Conservation (phyloP, 2,329 filamentous ascomycete genomes). For the Colletotrichum tropicicola region DNA sequence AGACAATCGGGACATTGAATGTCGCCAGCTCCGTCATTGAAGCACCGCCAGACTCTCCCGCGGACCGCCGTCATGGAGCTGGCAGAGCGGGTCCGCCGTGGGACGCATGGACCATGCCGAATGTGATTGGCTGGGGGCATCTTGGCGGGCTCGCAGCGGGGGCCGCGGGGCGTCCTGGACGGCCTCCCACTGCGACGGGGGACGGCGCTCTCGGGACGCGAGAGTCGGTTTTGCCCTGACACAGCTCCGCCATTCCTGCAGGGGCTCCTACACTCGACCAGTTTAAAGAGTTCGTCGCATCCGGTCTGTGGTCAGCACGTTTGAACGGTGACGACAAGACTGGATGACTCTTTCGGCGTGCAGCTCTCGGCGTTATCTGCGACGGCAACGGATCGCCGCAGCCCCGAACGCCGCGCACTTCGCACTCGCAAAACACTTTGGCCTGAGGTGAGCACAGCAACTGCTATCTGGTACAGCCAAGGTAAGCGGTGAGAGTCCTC, state of each 20-base stretch:
- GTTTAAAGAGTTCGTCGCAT: background rate
- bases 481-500: background rate
- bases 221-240: background rate
- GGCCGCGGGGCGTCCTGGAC: background rate
- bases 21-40: slow-evolving; percentile 3
- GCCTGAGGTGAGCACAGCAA: too few relatives aligned
- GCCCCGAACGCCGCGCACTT: background rate
- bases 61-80: background rate
- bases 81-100: background rate
- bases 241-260: background rate
- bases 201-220: slow-evolving; percentile 22
- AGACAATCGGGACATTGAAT: background rate
- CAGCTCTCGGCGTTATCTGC: background rate
- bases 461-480: too few relatives aligned
- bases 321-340: background rate
- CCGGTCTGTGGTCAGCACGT: background rate
- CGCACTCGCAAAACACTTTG: too few relatives aligned
- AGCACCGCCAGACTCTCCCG: background rate
- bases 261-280: background rate
- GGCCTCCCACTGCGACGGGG: background rate
- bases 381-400: background rate
- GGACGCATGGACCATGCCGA: background rate
- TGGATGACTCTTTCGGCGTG: slow-evolving; percentile 2
- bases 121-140: background rate
- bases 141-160: slow-evolving; percentile 13